phyloP scores from a whole-genome alignment of 305 asterid species.

The Fraxinus floribunda region DNA sequence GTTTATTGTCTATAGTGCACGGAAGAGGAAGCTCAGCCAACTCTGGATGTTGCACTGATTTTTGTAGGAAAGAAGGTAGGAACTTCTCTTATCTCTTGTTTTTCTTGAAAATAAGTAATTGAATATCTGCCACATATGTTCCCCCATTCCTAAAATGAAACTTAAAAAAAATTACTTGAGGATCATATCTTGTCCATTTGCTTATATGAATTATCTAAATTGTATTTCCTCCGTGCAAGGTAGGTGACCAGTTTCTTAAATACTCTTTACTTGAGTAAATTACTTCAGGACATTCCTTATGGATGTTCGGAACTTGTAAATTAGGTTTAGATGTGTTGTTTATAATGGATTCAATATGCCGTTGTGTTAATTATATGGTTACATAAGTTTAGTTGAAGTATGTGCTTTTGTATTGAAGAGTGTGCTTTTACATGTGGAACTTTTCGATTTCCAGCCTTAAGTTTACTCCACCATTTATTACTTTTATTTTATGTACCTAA shows the following conservation, averaged over 20 bases:
- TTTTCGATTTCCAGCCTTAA: too few relatives aligned
- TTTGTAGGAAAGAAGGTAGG: slow-evolving; percentile 83
- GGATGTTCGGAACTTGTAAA: not conserved
- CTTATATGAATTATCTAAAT: slow-evolving; percentile 1
- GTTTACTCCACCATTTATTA: too few relatives aligned
- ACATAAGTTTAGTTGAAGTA: too few relatives aligned
- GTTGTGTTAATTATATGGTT: too few relatives aligned
- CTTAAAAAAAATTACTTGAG: not conserved
- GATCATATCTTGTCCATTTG: slow-evolving; percentile 3
- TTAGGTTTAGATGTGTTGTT: too few relatives aligned
- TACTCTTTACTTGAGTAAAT: not conserved
- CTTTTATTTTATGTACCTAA: too few relatives aligned
- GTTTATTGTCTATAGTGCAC: slow-evolving; percentile 62
- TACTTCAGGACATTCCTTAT: slow-evolving; percentile 18
- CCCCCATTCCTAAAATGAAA: not conserved
- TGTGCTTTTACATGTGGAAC: too few relatives aligned
- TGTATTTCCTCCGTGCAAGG: not conserved
- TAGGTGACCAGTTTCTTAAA: slow-evolving; percentile 18
- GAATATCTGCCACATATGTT: not conserved
- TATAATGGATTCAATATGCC: too few relatives aligned
- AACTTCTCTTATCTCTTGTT: not conserved
- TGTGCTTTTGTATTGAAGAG: too few relatives aligned
- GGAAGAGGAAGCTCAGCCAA: slow-evolving; percentile 44
- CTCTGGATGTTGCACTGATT: slow-evolving; percentile 67
- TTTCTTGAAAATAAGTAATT: not conserved